These are phyloP conservation scores for Dothideomycetes sp. DNA, from an alignment of 2,329 filamentous ascomycete genomes.

Conservation along the genomic window DNA sequence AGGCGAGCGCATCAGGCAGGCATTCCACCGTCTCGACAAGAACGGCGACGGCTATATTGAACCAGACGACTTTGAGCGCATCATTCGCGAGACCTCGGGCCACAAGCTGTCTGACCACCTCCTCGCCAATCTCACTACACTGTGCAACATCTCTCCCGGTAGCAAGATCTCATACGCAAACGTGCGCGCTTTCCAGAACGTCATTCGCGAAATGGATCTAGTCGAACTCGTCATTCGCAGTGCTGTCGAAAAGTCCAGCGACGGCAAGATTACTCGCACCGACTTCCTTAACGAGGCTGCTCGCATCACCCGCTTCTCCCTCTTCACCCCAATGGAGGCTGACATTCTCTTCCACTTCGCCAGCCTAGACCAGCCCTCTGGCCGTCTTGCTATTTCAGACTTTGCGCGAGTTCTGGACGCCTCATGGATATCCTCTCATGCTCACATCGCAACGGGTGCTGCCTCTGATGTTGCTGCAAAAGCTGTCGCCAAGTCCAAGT, in stretches of 20 bases:
- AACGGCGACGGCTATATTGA: slow-evolving; percentile 92
- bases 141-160: slow-evolving; percentile 87
- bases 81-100: slow-evolving; percentile 81
- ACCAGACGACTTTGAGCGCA: slow-evolving; percentile 90
- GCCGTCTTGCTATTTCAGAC: slow-evolving; percentile 67
- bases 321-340: slow-evolving; percentile 97
- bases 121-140: slow-evolving; percentile 75
- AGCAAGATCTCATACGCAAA: slow-evolving; percentile 97
- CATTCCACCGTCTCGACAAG: slow-evolving; percentile 84
- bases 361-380: slow-evolving; percentile 79
- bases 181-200: slow-evolving; percentile 94
- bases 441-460: slow-evolving; percentile 33
- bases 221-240: slow-evolving; percentile 88
- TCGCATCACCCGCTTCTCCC: slow-evolving; percentile 80
- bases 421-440: slow-evolving; percentile 56
- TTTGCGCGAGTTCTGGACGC: slow-evolving; percentile 94
- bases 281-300: slow-evolving; percentile 94
- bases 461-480: slow-evolving; percentile 37
- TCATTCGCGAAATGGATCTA: slow-evolving; percentile 95
- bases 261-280: slow-evolving; percentile 86
- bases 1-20: slow-evolving; percentile 90
- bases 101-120: slow-evolving; percentile 98
- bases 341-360: slow-evolving; percentile 99
- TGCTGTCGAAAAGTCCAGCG: slow-evolving; percentile 68
- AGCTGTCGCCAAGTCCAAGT: slow-evolving; percentile 43